Conservation (phyloP, 179 eudicot genomes). For the Pouteria campechiana region DNA sequence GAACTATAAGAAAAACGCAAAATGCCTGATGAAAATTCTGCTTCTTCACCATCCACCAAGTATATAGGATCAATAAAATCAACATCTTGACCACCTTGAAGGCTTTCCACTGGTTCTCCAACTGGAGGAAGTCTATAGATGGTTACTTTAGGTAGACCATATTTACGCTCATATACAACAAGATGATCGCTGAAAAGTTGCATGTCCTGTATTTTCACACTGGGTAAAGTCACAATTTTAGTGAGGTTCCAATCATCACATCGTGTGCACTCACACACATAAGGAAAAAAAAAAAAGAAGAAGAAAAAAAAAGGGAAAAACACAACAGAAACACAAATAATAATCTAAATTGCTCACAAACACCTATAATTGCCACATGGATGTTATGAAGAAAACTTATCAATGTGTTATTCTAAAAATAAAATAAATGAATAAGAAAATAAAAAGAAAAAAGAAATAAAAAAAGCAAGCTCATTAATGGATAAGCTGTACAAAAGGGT, state of each 20-base stretch:
- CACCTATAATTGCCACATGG: no score
- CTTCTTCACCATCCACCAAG: conserved; percentile 38
- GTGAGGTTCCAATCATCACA: background rate
- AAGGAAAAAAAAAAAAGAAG: background rate
- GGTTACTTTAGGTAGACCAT: conserved; percentile 51
- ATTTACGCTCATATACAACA: conserved; percentile 64
- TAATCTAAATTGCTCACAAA: no score
- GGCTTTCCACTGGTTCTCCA: conserved; percentile 56
- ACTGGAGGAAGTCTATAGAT: conserved; percentile 61
- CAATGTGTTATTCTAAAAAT: no score
- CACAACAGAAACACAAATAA: no score
- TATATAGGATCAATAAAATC: conserved; percentile 79
- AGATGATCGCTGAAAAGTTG: conserved; percentile 65
- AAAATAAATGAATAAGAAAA: no score
- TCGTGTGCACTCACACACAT: background rate
- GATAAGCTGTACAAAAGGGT: no score
- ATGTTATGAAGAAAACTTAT: no score
- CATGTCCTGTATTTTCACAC: conserved; percentile 63
- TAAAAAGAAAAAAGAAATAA: no score
- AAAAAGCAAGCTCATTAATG: no score
- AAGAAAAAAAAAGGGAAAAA: background rate
- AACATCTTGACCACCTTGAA: conserved; percentile 48
- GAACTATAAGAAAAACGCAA: conserved; percentile 72
- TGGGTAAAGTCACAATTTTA: conserved; percentile 17
- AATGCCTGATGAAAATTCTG: conserved; percentile 58